Evolutionary conservation across 2,329 filamentous ascomycete species (phyloP).

Genomic region (Neocucurbitaria cava): DNA sequence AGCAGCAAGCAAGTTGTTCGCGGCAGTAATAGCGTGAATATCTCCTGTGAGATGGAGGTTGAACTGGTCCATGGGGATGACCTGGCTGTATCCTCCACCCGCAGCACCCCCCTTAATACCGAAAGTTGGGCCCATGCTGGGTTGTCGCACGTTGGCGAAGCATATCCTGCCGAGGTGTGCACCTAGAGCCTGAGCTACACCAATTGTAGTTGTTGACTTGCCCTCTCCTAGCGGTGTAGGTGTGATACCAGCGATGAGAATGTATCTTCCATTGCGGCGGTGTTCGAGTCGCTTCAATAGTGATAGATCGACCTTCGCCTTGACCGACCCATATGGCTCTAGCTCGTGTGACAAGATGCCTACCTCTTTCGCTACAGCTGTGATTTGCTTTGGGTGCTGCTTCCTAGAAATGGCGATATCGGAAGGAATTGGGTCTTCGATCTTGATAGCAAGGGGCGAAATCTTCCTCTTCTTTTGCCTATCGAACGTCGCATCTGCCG

Average conservation of each 20-base stretch:
- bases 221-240: conserved; percentile 96
- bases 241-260: conserved; percentile 94
- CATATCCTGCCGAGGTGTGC: conserved; percentile 86
- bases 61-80: conserved; percentile 99
- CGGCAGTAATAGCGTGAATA: conserved; percentile 95
- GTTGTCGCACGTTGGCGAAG: conserved; percentile 96
- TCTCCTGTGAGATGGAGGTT: conserved; percentile 97
- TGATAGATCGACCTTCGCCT: conserved; percentile 90
- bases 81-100: conserved; percentile 96
- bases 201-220: conserved; percentile 98
- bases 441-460: conserved; percentile 80
- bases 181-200: conserved; percentile 88
- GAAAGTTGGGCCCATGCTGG: conserved; percentile 96
- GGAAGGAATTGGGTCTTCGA: conserved; percentile 84
- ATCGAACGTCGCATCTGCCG: conserved; percentile 81
- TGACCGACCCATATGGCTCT: conserved; percentile 93
- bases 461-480: conserved; percentile 81
- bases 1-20: conserved; percentile 95
- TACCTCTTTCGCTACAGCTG: conserved; percentile 80
- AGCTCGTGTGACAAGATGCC: conserved; percentile 89
- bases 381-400: conserved; percentile 92
- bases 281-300: conserved; percentile 85
- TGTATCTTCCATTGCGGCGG: conserved; percentile 86
- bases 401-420: conserved; percentile 91
- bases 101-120: conserved; percentile 98